A percentile compares a stretch with the other conserved stretches of the same genome.
Evolutionary conservation across 2,329 filamentous ascomycete species (phyloP).

Genomic region (Fusarium verticillioides): DNA sequence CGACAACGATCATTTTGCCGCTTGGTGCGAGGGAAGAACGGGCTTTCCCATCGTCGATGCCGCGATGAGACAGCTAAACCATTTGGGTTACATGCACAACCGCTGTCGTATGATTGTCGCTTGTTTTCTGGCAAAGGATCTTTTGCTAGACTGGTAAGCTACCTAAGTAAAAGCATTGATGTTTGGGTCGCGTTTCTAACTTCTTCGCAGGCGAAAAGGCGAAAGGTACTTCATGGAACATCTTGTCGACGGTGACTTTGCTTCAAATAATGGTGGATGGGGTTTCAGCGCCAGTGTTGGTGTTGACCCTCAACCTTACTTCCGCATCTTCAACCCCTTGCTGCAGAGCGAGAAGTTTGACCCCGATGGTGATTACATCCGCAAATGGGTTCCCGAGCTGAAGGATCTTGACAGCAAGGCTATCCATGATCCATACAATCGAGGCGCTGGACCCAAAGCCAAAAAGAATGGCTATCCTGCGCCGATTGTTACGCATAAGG

Average conservation of each 20-base stretch:
- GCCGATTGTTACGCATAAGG: conserved; percentile 80
- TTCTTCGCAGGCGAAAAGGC: conserved; percentile 68
- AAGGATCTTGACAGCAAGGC: conserved; percentile 70
- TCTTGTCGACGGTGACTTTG: conserved; percentile 82
- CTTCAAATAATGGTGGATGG: conserved; percentile 77
- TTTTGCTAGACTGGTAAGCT: conserved; percentile 75
- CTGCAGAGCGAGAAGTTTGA: conserved; percentile 91
- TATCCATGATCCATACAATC: conserved; percentile 83
- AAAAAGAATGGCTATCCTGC: conserved; percentile 77
- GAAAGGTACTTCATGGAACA: conserved; percentile 86
- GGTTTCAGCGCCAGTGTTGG: conserved; percentile 71
- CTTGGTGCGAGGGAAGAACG: conserved; percentile 80
- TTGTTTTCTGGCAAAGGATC: conserved; percentile 82
- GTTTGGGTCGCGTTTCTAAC: neutral
- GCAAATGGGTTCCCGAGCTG: conserved; percentile 84
- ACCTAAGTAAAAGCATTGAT: neutral
- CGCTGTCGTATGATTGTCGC: conserved; percentile 86
- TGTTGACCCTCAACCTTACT: conserved; percentile 89
- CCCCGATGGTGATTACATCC: conserved; percentile 79
- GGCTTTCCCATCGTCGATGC: conserved; percentile 89
- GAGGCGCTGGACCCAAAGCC: conserved; percentile 68
- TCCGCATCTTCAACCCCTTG: conserved; percentile 88
- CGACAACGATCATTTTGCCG: conserved; percentile 72
- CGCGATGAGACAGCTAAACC: conserved; percentile 80
- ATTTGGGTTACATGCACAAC: conserved; percentile 84